Evolutionary conservation across 352 stramenopile species (phyloP), one percentile per base, ranked within the genome.

Genomic region (Peronospora farinosa): DNA sequence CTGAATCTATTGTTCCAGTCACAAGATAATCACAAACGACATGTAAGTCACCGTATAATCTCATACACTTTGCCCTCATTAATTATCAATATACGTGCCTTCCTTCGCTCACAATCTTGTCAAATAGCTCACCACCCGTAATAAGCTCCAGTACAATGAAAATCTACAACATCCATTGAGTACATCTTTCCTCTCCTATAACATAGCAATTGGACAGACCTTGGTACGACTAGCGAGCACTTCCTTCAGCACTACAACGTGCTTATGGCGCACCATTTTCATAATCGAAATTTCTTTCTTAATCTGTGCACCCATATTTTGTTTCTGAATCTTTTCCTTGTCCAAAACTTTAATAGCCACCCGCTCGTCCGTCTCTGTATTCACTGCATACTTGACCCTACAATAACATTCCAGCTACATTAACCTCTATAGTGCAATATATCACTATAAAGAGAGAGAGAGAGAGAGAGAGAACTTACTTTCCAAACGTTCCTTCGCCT

Each of bases 281-380:
- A 98, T 98, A 55, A 98, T 98, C 9, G 88, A 96, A 57, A 98
- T 98, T 78, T 98, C 96, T 67, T 97, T 97, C 72, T 98, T 98
- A 65, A 98, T 95, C 75, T 98, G 96, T 27, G 91, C 87, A 12
- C 90, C 92, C 92, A 98, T 98, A 72, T 98, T 98, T 65, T 98
- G 92, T 67, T 97, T 97, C 67, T 98, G 92, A 67, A 98, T 97
- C 72, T 97, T 97, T 47, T 97, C 87, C 75, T 98, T 98, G 69
- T 98, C 93, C 53, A 98, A 77, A 57, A 97, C 88, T 73, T 98
- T 98, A 65, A 98, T 98, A 27, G 96, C 96, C 53, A 98, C 95
- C 36, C 84, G 83, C 67, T 98, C 86, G 42, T 93, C 79, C 27
- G 92, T 97, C 58, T 98, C 92, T 43, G 90, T 95, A 72, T 98